Base-by-base conservation (phyloP, 495 filamentous ascomycete genomes). In the Tirmania nivea region DNA sequence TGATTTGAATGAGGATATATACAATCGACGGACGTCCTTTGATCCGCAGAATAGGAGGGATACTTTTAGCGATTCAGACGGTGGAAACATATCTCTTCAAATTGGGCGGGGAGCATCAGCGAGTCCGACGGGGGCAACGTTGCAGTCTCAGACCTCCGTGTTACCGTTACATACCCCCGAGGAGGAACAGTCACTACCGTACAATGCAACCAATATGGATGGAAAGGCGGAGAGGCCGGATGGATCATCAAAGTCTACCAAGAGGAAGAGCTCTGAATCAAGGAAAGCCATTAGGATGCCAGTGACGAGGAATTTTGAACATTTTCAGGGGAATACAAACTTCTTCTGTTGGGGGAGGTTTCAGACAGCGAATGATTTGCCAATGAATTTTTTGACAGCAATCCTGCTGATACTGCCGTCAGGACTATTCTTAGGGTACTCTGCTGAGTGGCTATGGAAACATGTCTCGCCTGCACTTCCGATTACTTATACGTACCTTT, bases 401-500 rank as follows among this genome's bases (percentile, higher is more conserved):
- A 66, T 86, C 47, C 65, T 93, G 17, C 74, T 93, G 11, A 67
- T 86, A 34, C 57, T 94, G 34, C 92, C 92, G 2, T 71, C 76
- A 34, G 73, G 75, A 31, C 71, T 97, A 42, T 97, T 94, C 69
- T 84, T 94, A 67, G 75, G 67, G 42, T 94, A 79, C 63, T 94
- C 86, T 54, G 90, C 81, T 17, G 78, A 88, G 51, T 97, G 84
- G 78, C 64, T 95, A 50, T 96, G 88, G 86, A 73, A 78, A 60
- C 76, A 95, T 60, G 75, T 94, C 59, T 94, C 86, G 14, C 90
- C 90, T 10, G 89, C 86, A 37, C 80, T 97, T 63, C 90, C 92
- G 48, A 77, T 96, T 56, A 63, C 86, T 35, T 96, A 89, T 68
- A 88, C 78, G 50, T 97, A 96, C 64, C 56, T 94, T 7, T 93